Base-by-base conservation (phyloP, 768 basidiomycete genomes). In the Boletus huronensis region DNA sequence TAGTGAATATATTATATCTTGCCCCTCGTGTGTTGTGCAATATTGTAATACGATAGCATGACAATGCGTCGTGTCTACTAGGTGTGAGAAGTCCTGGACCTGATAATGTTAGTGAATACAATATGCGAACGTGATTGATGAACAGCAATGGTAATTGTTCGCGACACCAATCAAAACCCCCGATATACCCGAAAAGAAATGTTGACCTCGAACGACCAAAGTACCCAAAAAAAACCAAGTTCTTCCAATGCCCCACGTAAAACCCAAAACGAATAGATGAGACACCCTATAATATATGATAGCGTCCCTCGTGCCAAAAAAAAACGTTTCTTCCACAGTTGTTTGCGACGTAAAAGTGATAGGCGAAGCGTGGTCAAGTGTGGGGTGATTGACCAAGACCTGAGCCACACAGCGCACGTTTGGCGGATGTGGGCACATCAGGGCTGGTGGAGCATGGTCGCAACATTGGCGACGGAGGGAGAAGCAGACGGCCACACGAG, bases 241-340 rank as follows among this genome's bases (percentile, higher is more conserved):
- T 38, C 47, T 58, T 29, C 60, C 49, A 41, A 40, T 54, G 34
- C 32, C 51, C 55, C 34, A 54, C 60, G 44, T 50, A 50, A 58
- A 56, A 44, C 58, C 59, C 59, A 52, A 57, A 58, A 70, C 48
- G 46, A 61, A 58, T 6, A 26, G 46, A 55, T 9, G 35, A 41
- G 41, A 40, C 17, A 38, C 29, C 35, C 31, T 6, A 9, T 17
- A 25, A 23, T 34, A 23, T 36, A 36, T 14, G 48, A 50, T 44
- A 43, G 32, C 32, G 48, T 47, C 48, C 68, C 61, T 66, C 64
- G 50, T 64, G 62, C 55, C 45, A n/a, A 34, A 59, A 64, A 69
- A 42, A 60, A 68, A 70, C 58, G 68, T 62, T 59, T 48, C 47
- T 48, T 54, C n/a, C 21, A 38, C 39, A 35, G 54, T 46, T 54